phyloP scores from a whole-genome alignment of 257 asterid species.

The Solanum etuberosum region DNA sequence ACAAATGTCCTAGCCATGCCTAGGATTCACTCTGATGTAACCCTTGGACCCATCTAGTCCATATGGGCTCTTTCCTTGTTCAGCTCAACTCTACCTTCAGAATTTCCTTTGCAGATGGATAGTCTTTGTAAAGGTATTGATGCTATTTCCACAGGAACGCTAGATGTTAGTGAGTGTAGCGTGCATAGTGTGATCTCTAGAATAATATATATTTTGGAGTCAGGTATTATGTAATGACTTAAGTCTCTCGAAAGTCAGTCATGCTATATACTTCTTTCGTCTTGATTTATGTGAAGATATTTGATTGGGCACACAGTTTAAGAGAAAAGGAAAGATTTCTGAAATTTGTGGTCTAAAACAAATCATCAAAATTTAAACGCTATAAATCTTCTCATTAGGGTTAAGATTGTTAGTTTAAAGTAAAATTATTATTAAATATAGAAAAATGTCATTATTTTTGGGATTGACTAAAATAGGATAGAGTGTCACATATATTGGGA shows the following conservation, averaged over 20 bases:
- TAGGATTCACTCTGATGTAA: neutral
- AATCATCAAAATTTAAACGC: neutral
- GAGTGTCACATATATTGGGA: neutral
- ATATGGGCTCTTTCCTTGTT: neutral
- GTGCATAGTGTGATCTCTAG: neutral
- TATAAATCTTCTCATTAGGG: neutral
- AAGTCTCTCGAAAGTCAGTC: neutral
- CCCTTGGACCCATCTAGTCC: neutral
- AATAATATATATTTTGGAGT: neutral
- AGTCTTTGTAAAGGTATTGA: neutral
- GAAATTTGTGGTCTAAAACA: neutral
- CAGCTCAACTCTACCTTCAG: neutral
- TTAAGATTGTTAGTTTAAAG: neutral
- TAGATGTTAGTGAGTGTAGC: neutral
- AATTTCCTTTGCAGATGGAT: neutral
- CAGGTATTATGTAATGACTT: neutral
- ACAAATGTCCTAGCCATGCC: neutral
- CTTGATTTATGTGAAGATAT: neutral
- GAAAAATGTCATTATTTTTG: neutral
- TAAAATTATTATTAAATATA: neutral
- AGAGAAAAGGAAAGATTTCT: neutral
- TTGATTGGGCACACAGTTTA: neutral
- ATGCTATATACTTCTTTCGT: neutral
- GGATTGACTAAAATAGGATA: neutral
- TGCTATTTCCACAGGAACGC: neutral